Evolutionary conservation across 805 yeast species (phyloP).

Genomic region (Candida morakotiae): DNA sequence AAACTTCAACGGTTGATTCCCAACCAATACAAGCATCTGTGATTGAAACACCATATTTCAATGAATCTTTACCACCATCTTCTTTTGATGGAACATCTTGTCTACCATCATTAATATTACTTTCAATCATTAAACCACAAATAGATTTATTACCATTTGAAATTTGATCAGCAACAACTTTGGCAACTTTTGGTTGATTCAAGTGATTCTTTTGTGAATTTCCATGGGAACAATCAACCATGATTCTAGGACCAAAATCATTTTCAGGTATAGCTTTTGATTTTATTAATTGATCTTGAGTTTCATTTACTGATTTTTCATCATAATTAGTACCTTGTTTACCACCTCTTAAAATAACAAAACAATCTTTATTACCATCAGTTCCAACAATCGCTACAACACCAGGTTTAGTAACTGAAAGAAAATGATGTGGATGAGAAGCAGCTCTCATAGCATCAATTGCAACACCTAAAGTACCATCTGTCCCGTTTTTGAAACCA

Average conservation of each 20-base stretch:
- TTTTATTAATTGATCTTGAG: constrained; percentile 55
- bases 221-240: constrained; percentile 98
- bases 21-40: constrained; percentile 98
- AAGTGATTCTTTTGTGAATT: constrained; percentile 86
- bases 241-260: constrained; percentile 60
- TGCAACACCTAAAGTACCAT: constrained; percentile 92
- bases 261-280: constrained; percentile 44
- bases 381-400: constrained; percentile 94
- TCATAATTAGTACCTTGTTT: constrained; percentile 90
- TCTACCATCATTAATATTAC: constrained; percentile 87
- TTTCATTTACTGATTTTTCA: constrained; percentile 62
- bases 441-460: constrained; percentile 93
- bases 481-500: constrained; percentile 98
- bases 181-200: constrained; percentile 90
- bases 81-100: constrained; percentile 76
- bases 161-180: constrained; percentile 73
- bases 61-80: constrained; percentile 62
- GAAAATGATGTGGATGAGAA: constrained; percentile 87
- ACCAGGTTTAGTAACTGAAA: constrained; percentile 94
- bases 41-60: constrained; percentile 90
- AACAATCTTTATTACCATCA: constrained; percentile 86
- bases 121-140: constrained; percentile 96
- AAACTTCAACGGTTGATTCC: constrained; percentile 75
- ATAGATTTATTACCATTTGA: constrained; percentile 68
- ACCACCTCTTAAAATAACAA: constrained; percentile 94